Percentiles rank a stretch among this genome's conserved stretches.
phyloP scores from a whole-genome alignment of 2,329 filamentous ascomycete species.

The Cladosporium sp. region DNA sequence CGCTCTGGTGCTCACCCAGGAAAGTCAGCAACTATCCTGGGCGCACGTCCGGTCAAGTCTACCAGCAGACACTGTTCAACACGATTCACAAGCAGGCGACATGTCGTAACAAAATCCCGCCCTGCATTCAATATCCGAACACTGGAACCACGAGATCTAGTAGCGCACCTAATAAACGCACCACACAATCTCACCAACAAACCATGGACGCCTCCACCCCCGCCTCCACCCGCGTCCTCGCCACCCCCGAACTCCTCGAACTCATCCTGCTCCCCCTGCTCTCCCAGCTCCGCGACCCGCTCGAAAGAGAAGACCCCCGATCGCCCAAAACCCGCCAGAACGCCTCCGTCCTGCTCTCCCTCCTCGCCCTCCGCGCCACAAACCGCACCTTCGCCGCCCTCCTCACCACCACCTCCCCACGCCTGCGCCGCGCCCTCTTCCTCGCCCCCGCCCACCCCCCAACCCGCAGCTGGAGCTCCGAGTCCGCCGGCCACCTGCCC shows the following conservation, averaged over 20 bases:
- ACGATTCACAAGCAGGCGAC: no score
- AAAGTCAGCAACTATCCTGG: no score
- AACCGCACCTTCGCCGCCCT: conserved; percentile 16
- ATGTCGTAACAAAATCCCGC: no score
- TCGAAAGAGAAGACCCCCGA: conserved; percentile 19
- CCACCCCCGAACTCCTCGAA: conserved; percentile 21
- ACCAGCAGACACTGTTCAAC: no score
- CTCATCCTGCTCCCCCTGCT: conserved; percentile 15
- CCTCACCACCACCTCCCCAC: conserved; percentile 14
- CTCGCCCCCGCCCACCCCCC: conserved; percentile 12
- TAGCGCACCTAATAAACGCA: no score
- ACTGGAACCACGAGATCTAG: no score
- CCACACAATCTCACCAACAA: neutral
- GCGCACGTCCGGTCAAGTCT: no score
- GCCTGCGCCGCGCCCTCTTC: conserved; percentile 16
- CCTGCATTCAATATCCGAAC: no score
- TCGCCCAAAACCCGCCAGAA: conserved; percentile 15
- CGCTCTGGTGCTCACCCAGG: no score
- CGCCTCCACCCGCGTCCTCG: conserved; percentile 12
- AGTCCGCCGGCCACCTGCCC: conserved; percentile 7
- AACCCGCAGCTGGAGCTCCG: conserved; percentile 8
- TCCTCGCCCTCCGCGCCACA: conserved; percentile 16
- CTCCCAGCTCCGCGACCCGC: conserved; percentile 9
- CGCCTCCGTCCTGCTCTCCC: conserved; percentile 8
- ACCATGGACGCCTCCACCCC: neutral